Evolutionary conservation across 129 eudicot species (phyloP), one percentile per base, ranked within the genome.

Genomic region (Ambrosia trifida): DNA sequence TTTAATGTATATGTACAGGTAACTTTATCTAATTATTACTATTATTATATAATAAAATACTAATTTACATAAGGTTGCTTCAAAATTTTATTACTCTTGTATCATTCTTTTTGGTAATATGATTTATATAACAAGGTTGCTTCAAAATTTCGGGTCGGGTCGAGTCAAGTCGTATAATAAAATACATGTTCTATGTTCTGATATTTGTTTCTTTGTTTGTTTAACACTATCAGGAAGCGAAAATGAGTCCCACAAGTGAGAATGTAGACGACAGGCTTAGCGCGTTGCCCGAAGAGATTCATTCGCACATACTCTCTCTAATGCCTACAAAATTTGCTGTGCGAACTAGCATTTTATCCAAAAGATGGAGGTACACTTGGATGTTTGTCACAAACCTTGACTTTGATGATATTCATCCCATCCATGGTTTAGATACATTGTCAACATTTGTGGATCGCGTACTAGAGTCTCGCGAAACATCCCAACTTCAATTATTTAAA

Each of bases 301-400:
- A 4, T 51, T 51, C 58, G 7, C 24, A 51, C n/a, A 51, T 51
- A 51, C 58, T 51, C 58, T 51, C 58, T 51, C 11, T 51, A 51
- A 51, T 51, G 58, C 58, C 58, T 7, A 51, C 58, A 19, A 51
- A 51, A 5, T 51, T 1, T 1, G 58, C 58, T n/a, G 58, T 51
- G 2, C 11, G 11, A 51, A 51, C 58, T 51, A 51, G 58, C 58
- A 0, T 51, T 51, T 51, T 51, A 51, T 51, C 58, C 11, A 51
- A 16, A 51, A 51, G 58, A 51, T 51, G 58, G 58, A 51, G 58
- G 58, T 51, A 51, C 58, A 17, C 3, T 5, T 51, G 58, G 58
- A 51, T 17, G 28, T 51, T 51, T 5, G 58, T 51, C 58, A 51
- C 28, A 5, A 51, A 51, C 28, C 11, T 51, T 5, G 58, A 51